A percentile compares a stretch with the other conserved stretches of the same genome.
Evolutionary conservation across 2,329 filamentous ascomycete genomes (phyloP).

Genomic region (Verticillium zaregamsianum): DNA sequence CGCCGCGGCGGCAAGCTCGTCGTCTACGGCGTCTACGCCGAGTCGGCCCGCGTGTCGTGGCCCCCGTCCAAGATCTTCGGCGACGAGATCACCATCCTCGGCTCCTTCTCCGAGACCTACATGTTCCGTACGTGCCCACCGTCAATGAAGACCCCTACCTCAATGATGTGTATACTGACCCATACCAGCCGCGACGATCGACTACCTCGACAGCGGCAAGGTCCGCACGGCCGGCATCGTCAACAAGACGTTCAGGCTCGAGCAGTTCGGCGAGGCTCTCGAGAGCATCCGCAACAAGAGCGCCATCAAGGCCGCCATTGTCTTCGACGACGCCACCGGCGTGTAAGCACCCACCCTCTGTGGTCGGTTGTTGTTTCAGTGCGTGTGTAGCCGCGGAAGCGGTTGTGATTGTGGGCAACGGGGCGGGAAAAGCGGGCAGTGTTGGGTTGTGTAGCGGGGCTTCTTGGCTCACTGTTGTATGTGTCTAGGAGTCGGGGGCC

Average conservation of each 20-base stretch:
- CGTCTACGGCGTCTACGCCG: slow-evolving; percentile 67
- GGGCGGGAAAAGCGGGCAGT: not conserved
- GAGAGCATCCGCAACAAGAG: slow-evolving; percentile 68
- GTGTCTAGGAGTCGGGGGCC: not conserved
- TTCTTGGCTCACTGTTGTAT: not conserved
- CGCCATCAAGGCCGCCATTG: slow-evolving; percentile 71
- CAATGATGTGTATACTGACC: not conserved
- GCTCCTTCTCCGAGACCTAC: slow-evolving; percentile 69
- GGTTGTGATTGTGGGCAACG: not conserved
- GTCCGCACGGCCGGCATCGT: slow-evolving; percentile 64
- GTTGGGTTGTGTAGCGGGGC: not conserved
- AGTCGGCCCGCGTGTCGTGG: slow-evolving; percentile 60
- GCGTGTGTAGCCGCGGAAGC: not conserved
- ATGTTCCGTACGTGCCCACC: slow-evolving; percentile 53
- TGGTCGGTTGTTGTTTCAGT: not conserved
- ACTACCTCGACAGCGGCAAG: slow-evolving; percentile 55
- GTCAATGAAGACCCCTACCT: no score
- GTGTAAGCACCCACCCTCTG: slow-evolving; percentile 9
- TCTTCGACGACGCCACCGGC: slow-evolving; percentile 51
- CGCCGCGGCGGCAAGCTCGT: slow-evolving; percentile 68
- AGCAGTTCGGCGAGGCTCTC: slow-evolving; percentile 67
- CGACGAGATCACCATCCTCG: slow-evolving; percentile 67
- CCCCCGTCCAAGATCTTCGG: slow-evolving; percentile 68
- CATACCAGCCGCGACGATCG: slow-evolving; percentile 35
- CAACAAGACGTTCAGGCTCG: slow-evolving; percentile 69